phyloP scores from a whole-genome alignment of 2,329 filamentous ascomycete species.

The Leptographium lundbergii region DNA sequence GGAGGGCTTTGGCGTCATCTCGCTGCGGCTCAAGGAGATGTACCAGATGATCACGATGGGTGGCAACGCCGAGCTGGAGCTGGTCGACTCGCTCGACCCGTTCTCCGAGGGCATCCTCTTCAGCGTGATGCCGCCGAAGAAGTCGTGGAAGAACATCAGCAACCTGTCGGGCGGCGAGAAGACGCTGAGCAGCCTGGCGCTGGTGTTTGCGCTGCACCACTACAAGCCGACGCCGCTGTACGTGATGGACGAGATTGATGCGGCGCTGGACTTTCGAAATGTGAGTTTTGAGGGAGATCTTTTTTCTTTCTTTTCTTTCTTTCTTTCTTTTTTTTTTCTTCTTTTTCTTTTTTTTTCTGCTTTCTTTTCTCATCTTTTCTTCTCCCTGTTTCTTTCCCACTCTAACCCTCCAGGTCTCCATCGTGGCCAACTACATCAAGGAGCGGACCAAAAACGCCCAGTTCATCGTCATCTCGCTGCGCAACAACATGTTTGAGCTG shows the following conservation, averaged over 20 bases:
- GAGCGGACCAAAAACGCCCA: slow-evolving; percentile 98
- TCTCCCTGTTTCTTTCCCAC: neutral
- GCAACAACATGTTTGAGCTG: slow-evolving; percentile 99
- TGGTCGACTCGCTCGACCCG: slow-evolving; percentile 90
- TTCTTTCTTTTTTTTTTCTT: no score
- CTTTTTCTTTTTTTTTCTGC: no score
- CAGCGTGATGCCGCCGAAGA: slow-evolving; percentile 98
- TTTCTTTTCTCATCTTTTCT: no score
- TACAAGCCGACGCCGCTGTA: slow-evolving; percentile 97
- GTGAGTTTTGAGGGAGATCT: slow-evolving; percentile 41
- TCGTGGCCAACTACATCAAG: slow-evolving; percentile 98
- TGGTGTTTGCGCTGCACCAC: slow-evolving; percentile 97
- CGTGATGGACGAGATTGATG: slow-evolving; percentile 99
- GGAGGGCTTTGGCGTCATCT: slow-evolving; percentile 93
- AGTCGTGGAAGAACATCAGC: slow-evolving; percentile 98
- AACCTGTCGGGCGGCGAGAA: slow-evolving; percentile 96
- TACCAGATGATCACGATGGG: slow-evolving; percentile 99
- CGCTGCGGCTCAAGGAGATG: slow-evolving; percentile 94
- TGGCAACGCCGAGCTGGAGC: slow-evolving; percentile 91
- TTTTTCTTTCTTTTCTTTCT: neutral
- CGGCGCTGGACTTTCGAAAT: slow-evolving; percentile 93
- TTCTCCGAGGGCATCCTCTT: slow-evolving; percentile 96
- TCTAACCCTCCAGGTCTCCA: slow-evolving; percentile 56
- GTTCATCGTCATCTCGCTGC: slow-evolving; percentile 93
- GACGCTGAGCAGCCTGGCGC: slow-evolving; percentile 79